These are phyloP conservation scores for Geosmithia flava DNA, from an alignment of 2,329 filamentous ascomycete genomes.

Conservation along the genomic window DNA sequence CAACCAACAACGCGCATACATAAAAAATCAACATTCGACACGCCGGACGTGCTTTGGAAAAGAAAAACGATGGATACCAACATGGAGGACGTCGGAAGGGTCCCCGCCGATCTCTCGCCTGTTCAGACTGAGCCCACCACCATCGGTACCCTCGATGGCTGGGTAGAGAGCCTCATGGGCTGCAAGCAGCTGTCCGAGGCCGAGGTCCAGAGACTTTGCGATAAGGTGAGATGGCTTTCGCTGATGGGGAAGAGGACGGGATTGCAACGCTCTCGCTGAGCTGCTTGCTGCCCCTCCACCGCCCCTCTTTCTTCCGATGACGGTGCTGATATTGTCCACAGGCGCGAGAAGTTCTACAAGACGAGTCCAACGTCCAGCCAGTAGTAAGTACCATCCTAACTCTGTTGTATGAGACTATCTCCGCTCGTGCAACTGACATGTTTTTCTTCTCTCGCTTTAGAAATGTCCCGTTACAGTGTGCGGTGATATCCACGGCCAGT, in stretches of 20 bases:
- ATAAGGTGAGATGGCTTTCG: constrained; percentile 57
- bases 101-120: constrained; percentile 66
- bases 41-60: background rate
- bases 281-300: constrained; percentile 3
- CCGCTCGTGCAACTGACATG: constrained; percentile 12
- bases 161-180: constrained; percentile 96
- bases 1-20: background rate
- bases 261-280: background rate
- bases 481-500: constrained; percentile 98
- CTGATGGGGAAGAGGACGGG: background rate
- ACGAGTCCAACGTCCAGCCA: constrained; percentile 97
- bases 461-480: constrained; percentile 99
- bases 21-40: background rate
- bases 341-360: constrained; percentile 92
- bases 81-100: constrained; percentile 95
- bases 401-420: constrained; percentile 5
- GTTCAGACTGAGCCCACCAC: constrained; percentile 68
- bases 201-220: constrained; percentile 93
- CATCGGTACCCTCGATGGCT: constrained; percentile 88
- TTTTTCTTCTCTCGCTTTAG: constrained; percentile 24
- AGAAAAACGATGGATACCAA: constrained; percentile 70
- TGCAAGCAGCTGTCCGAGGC: constrained; percentile 96
- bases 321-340: constrained; percentile 19
- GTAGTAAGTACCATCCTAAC: constrained; percentile 52
- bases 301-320: background rate